Conservation (phyloP, 768 basidiomycete genomes). For the Boletus rubroflammeus region DNA sequence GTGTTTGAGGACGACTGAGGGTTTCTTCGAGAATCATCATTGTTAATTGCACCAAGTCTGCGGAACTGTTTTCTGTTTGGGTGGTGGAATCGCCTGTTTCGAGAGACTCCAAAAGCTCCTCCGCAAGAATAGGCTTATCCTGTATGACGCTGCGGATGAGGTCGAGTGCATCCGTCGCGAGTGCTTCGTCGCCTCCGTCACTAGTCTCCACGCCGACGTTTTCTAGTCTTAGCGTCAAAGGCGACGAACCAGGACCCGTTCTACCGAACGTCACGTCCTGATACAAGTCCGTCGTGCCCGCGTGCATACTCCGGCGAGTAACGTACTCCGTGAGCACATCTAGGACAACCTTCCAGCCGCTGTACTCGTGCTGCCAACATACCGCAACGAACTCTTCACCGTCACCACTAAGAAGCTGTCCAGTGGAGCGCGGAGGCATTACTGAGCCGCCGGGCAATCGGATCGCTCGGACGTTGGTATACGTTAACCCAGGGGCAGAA, state of each 20-base stretch:
- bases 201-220: constrained; percentile 74
- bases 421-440: constrained; percentile 63
- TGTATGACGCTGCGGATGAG: constrained; percentile 75
- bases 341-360: constrained; percentile 83
- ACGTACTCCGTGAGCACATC: constrained; percentile 79
- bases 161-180: constrained; percentile 73
- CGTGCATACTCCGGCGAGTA: constrained; percentile 48
- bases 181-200: constrained; percentile 54
- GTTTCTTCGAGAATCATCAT: constrained; percentile 81
- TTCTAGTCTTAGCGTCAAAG: constrained; percentile 49
- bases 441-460: constrained; percentile 73
- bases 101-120: constrained; percentile 62
- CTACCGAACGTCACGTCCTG: constrained; percentile 52
- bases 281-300: constrained; percentile 39
- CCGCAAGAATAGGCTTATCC: constrained; percentile 61
- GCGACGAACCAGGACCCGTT: constrained; percentile 36
- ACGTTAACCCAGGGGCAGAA: constrained; percentile 49
- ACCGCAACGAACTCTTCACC: constrained; percentile 63
- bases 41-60: constrained; percentile 75
- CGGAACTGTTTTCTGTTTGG: constrained; percentile 51
- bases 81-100: constrained; percentile 37
- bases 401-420: constrained; percentile 70
- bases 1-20: constrained; percentile 48
- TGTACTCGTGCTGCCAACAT: constrained; percentile 77
- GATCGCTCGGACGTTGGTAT: constrained; percentile 63